Evolutionary conservation across 2,329 filamentous ascomycete genomes (phyloP), one percentile per base, ranked within the genome.

Genomic region (Aspergillus pseudonomiae): DNA sequence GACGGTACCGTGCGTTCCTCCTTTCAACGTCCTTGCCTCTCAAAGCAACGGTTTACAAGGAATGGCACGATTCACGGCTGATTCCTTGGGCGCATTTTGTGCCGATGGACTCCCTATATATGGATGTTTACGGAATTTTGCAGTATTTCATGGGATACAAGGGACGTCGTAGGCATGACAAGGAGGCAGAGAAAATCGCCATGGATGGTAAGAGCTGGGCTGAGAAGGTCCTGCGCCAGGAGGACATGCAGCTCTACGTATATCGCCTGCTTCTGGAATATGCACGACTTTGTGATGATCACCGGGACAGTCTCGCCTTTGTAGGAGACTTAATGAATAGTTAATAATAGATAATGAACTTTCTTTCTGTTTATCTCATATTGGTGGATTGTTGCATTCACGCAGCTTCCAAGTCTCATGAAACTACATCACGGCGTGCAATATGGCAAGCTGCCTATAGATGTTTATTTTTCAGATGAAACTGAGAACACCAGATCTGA

Each of bases 61-160:
- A 95, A 75, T 95, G 91, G 92, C 91, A 94, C 72, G 91, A 94
- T 74, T 85, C 84, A 52, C 84, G 91, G 2, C 81, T 94, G 2
- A 81, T 92, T 3, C 84, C 90, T 0, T 95, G 92, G 91, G 87
- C 88, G 71, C 92, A 95, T 77, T 94, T 92, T 70, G 88, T 93
- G 2, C 92, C 92, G 19, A 88, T 94, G 85, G 90, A 93, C 73
- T 91, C 86, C 71, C 85, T 88, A 1, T 93, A 89, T 70, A 80
- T 85, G 41, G 92, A 94, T 68, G 84, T 91, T 70, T 93, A 88
- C 65, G 88, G 86, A 45, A 88, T 92, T 61, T 83, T 93, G 82
- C 87, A 90, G 62, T 94, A 92, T 72, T 93, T 94, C 70, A 72
- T 91, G 4, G 89, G 89, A n/a, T 41, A 41, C 4, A 41, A 41